Base-by-base conservation (phyloP, 2,329 filamentous ascomycete species). In the Volutella citrinella region DNA sequence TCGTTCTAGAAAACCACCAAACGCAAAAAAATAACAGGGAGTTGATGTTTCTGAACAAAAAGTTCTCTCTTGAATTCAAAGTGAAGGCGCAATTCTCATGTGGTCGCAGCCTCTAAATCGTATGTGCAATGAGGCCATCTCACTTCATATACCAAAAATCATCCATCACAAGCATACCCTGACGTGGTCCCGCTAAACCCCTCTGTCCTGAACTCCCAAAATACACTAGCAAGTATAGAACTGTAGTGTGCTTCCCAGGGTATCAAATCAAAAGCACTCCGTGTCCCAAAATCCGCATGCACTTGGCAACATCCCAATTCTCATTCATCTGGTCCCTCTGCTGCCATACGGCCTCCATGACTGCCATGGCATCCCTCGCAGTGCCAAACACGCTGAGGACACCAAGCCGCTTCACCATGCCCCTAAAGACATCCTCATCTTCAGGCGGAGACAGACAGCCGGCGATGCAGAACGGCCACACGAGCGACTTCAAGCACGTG, bases 271-370 rank as follows among this genome's bases (percentile, higher is more conserved):
- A 31, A 34, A 67, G 55, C 46, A 65, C 57, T 34, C 58, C 54
- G 37, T 66, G 57, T 17, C 64, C 64, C 12, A 66, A 46, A 25
- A 63, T 48, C 34, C 61, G 64, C 36, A 72, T 51, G 39, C 66
- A 72, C 33, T 59, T 63, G 11, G 57, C 57, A 26, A 70, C 42
- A 34, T 70, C 68, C 68, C 66, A 72, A 14, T 51, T 59, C 43
- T 64, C 62, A 32, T 68, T 65, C 9, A 64, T 60, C 32, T 58
- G 44, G 9, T 57, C 58, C 8, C 65, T 51, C 17, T 49, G 49
- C 3, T 58, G 54, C 70, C 70, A 74, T 1, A 72, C 66, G 19
- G 53, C 57, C 46, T 72, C 66, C 65, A 72, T 68, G 15, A 72
- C 58, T 11, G 57, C 55, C 20, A 69, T 48, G 4, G 68, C 66